Conservation (phyloP, 2,329 filamentous ascomycete species). For the Hirsutella rhossiliensis region DNA sequence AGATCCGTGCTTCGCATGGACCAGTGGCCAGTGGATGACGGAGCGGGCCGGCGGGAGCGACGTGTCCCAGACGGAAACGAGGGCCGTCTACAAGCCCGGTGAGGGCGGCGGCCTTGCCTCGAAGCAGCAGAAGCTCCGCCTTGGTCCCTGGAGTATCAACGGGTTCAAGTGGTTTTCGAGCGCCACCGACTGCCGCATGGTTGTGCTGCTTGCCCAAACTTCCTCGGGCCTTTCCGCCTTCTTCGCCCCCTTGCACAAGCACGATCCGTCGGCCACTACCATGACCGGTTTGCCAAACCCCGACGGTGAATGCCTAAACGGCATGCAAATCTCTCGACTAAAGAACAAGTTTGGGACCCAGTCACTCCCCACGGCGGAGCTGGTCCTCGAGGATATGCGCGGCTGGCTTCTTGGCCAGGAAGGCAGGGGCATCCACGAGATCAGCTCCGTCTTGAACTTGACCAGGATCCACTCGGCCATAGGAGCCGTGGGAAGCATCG, state of each 20-base stretch:
- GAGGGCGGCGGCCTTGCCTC: constrained; percentile 6
- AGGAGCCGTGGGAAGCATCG: constrained; percentile 37
- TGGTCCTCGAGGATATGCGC: constrained; percentile 51
- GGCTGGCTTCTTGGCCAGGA: constrained; percentile 55
- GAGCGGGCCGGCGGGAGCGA: constrained; percentile 59
- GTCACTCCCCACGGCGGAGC: constrained; percentile 58
- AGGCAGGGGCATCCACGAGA: constrained; percentile 55
- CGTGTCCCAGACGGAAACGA: constrained; percentile 55
- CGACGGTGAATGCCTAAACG: constrained; percentile 42
- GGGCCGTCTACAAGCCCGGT: constrained; percentile 25
- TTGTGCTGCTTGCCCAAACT: constrained; percentile 51
- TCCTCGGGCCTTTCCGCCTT: constrained; percentile 44
- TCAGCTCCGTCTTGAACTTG: constrained; percentile 56
- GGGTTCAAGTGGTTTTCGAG: constrained; percentile 51
- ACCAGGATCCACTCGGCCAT: constrained; percentile 48
- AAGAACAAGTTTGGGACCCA: constrained; percentile 65
- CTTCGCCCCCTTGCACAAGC: constrained; percentile 47
- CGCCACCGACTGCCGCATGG: constrained; percentile 29
- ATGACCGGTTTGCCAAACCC: constrained; percentile 11
- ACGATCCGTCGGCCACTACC: constrained; percentile 19
- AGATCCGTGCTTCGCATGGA: constrained; percentile 44
- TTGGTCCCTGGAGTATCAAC: constrained; percentile 47
- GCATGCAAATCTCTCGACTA: constrained; percentile 53
- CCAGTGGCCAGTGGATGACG: constrained; percentile 69
- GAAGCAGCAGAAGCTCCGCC: constrained; percentile 12